A percentile compares a stretch with the other conserved stretches of the same genome.
Conservation (phyloP, 1,139 yeast species). For the Debaryomyces coudertii region DNA sequence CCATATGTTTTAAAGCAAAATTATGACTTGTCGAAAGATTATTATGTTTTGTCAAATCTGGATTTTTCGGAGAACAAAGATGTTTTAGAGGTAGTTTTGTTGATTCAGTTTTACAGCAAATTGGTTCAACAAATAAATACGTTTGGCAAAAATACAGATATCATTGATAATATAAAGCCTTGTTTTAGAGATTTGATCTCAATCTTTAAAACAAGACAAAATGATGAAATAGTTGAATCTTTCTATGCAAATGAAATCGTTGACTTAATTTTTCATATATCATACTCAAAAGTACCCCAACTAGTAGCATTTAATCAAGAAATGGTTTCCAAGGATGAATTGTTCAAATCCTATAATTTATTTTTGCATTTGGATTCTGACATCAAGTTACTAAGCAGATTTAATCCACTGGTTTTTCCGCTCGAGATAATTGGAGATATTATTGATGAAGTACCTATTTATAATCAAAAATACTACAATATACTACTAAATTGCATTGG, state of each 20-base stretch:
- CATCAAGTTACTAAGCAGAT: constrained; percentile 24
- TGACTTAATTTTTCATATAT: constrained; percentile 22
- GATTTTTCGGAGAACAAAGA: constrained; percentile 21
- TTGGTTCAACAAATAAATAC: constrained; percentile 18
- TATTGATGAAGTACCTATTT: constrained; percentile 23
- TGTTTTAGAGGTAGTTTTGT: constrained; percentile 29
- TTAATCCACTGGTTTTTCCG: constrained; percentile 27
- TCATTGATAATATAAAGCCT: constrained; percentile 17
- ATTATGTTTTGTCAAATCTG: constrained; percentile 1
- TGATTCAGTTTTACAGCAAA: constrained; percentile 32
- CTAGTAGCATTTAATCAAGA: constrained; percentile 12
- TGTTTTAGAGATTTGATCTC: constrained; percentile 18
- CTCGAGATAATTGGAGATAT: constrained; percentile 21
- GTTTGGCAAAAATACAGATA: constrained; percentile 6
- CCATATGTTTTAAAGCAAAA: constrained; percentile 14
- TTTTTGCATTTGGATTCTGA: constrained; percentile 24
- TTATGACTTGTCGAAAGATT: not conserved
- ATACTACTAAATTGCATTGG: constrained; percentile 34
- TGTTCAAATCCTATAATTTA: constrained; percentile 29
- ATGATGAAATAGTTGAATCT: constrained; percentile 17
- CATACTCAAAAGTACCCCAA: constrained; percentile 18
- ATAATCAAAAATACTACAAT: constrained; percentile 28
- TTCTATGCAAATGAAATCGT: constrained; percentile 24
- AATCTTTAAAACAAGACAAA: constrained; percentile 17
- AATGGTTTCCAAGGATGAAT: constrained; percentile 13